Percentiles rank a stretch among this genome's conserved stretches.
Evolutionary conservation across 2,329 filamentous ascomycete genomes (phyloP).

Genomic region (Aspergillus hiratsukae): DNA sequence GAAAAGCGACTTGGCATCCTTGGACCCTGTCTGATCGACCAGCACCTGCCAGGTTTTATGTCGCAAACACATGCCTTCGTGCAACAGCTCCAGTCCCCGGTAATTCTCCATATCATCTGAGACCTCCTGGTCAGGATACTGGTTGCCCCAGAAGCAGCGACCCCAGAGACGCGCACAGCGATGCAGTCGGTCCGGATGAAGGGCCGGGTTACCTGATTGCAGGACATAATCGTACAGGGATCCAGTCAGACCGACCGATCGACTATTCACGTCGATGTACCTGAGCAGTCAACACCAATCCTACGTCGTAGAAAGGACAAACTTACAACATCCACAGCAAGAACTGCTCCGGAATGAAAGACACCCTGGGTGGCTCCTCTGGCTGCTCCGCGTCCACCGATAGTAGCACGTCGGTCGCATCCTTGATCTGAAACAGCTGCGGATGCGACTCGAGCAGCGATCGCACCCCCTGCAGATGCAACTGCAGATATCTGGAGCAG

Average conservation of each 20-base stretch:
- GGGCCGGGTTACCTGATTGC: conserved; percentile 26
- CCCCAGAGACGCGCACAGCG: conserved; percentile 33
- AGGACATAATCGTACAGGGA: conserved; percentile 31
- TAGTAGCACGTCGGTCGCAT: conserved; percentile 26
- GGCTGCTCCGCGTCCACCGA: conserved; percentile 15
- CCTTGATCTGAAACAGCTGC: conserved; percentile 26
- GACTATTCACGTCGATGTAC: conserved; percentile 27
- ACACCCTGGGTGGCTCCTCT: conserved; percentile 17
- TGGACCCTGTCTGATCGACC: conserved; percentile 14
- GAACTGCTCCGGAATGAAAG: conserved; percentile 34
- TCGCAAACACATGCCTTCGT: conserved; percentile 25
- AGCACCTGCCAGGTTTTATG: conserved; percentile 28
- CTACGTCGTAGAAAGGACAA: neutral
- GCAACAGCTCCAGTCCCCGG: conserved; percentile 30
- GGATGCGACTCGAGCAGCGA: conserved; percentile 33
- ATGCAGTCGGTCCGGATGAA: conserved; percentile 31
- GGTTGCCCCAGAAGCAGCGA: conserved; percentile 33
- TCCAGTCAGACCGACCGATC: conserved; percentile 25
- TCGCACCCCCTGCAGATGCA: conserved; percentile 35
- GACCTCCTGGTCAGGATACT: conserved; percentile 34
- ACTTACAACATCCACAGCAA: conserved; percentile 34
- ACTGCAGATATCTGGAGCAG: conserved; percentile 30
- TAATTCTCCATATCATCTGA: conserved; percentile 39
- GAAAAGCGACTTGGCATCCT: conserved; percentile 16
- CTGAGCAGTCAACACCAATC: conserved; percentile 8